A percentile compares a stretch with the other conserved stretches of the same genome.
Evolutionary conservation across 192 early-diverging fungal species (phyloP).

Genomic region (Spinellus fusiger): DNA sequence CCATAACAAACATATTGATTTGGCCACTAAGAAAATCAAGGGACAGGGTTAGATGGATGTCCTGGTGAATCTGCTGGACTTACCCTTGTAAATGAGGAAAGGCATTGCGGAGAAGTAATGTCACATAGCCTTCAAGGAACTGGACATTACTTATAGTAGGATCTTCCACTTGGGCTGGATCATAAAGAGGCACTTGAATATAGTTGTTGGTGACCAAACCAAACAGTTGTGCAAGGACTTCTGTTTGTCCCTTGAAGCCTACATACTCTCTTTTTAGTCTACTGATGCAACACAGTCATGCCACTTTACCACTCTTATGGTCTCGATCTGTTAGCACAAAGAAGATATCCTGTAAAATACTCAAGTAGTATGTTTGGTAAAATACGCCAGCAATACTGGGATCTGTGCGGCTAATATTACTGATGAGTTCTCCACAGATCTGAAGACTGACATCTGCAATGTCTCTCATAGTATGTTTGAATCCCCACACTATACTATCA

Average conservation of each 20-base stretch:
- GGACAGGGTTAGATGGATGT: no score
- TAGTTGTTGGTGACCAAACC: constrained; percentile 73
- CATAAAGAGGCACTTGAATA: constrained; percentile 85
- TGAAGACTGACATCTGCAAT: constrained; percentile 88
- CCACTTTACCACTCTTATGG: constrained; percentile 83
- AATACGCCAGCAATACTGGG: constrained; percentile 73
- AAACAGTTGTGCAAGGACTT: constrained; percentile 89
- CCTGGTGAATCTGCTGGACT: no score
- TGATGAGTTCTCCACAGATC: constrained; percentile 83
- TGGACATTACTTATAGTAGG: constrained; percentile 73
- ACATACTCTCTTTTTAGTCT: background rate
- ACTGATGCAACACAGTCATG: background rate
- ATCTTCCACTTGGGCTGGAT: constrained; percentile 63
- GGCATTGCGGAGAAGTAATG: constrained; percentile 73
- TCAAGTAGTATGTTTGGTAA: constrained; percentile 89
- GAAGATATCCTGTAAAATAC: constrained; percentile 91
- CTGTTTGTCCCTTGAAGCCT: constrained; percentile 91
- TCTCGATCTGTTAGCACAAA: constrained; percentile 95
- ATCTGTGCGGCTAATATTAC: constrained; percentile 78
- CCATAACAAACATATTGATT: constrained; percentile 81
- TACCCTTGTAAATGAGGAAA: constrained; percentile 90
- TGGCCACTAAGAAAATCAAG: constrained; percentile 52
- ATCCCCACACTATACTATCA: constrained; percentile 95
- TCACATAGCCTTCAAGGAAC: constrained; percentile 82
- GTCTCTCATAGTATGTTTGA: constrained; percentile 98